phyloP scores from a whole-genome alignment of 345 rosid genomes.

The Bruguiera parviflora region DNA sequence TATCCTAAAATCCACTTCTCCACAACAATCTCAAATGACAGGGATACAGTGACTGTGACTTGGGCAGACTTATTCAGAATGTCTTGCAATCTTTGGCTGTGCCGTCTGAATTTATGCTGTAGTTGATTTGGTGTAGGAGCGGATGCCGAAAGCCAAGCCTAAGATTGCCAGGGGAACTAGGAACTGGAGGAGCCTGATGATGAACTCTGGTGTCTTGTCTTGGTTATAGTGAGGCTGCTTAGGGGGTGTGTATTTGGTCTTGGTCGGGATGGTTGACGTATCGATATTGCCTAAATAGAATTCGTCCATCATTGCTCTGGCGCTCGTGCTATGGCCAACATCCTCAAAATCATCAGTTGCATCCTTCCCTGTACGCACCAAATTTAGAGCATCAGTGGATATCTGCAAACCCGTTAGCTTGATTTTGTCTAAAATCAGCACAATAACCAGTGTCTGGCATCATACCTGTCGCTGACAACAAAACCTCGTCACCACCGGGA shows the following conservation, averaged over 20 bases:
- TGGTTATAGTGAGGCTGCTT: conserved; percentile 72
- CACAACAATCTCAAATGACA: background rate
- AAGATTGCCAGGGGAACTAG: conserved; percentile 85
- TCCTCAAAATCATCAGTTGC: conserved; percentile 93
- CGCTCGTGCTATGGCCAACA: conserved; percentile 82
- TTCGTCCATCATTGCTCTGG: conserved; percentile 85
- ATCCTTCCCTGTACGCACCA: conserved; percentile 62
- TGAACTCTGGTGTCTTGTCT: conserved; percentile 65
- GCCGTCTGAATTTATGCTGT: conserved; percentile 9
- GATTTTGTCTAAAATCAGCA: background rate
- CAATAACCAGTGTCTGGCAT: background rate
- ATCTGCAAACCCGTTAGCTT: background rate
- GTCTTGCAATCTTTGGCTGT: background rate
- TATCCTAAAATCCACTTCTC: background rate
- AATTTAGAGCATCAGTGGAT: conserved; percentile 1
- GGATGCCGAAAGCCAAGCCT: conserved; percentile 85
- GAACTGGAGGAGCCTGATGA: conserved; percentile 79
- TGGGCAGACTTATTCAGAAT: conserved; percentile 15
- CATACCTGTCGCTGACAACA: conserved; percentile 29
- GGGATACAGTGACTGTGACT: background rate
- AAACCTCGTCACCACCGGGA: conserved; percentile 33
- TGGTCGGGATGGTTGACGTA: conserved; percentile 55
- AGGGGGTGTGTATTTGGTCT: conserved; percentile 51
- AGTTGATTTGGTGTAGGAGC: conserved; percentile 53
- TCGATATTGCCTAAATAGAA: conserved; percentile 69